Base-by-base conservation (phyloP, 2,329 filamentous ascomycete genomes). In the Alternaria angustiovoidea region DNA sequence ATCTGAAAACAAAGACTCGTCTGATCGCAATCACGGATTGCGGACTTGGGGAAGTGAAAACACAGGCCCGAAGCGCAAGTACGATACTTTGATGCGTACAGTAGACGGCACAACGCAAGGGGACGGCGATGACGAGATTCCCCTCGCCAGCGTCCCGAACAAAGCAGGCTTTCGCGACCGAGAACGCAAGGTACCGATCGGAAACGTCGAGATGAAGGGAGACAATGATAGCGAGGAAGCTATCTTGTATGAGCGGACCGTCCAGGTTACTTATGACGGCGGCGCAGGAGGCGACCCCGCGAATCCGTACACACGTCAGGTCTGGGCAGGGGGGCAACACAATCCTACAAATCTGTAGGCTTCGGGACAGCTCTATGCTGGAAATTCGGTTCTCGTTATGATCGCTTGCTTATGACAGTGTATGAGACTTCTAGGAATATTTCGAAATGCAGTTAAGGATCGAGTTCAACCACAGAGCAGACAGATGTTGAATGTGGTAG, bases 181-280 rank as follows among this genome's bases (percentile, higher is more conserved):
- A 24, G 49, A 62, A 41, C 34, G 52, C n/a, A 63, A 42, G 12
- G 26, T 46, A 16, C 43, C 48, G 26, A 38, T 24, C 18, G 46
- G 54, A 30, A n/a, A 44, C 12, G 38, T 22, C 12, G 30, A 43
- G 12, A 42, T 55, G 7, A 61, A 63, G 14, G 49, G 39, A 4
- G 62, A 68, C 38, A 61, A 43, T 28, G 64, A 68, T 28, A 68
- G 66, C 46, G 62, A 68, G 30, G 64, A 68, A 49, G 64, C 66
- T 4, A 68, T 68, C 36, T 32, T 68, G 34, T 68, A 56, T n/a
- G 64, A 68, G 56, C 61, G 64, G 30, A 66, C 57, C 5, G 64
- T 68, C 5, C 59, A 68, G 20, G 64, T 68, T 11, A 60, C 53
- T n/a, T 68, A 66, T 39, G 62, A 66, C n/a, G 49, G 48, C 7